Conservation (phyloP, 164 flowering plant genomes). For the Taxillus chinensis region DNA sequence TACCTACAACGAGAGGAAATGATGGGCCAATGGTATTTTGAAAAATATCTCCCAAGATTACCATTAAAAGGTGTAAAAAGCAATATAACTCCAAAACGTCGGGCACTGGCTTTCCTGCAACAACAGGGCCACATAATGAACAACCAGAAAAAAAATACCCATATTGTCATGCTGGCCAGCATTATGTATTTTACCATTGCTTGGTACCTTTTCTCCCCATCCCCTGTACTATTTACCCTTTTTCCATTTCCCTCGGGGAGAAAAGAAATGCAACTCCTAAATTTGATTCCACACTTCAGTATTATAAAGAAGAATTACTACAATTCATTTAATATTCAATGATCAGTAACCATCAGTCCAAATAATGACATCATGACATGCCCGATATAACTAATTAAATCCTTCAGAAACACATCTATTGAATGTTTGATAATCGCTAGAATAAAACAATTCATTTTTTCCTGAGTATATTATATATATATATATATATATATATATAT, state of each 20-base stretch:
- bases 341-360: no score
- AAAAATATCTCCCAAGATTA: background rate
- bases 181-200: background rate
- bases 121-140: background rate
- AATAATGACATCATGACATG: no score
- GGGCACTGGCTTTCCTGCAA: conserved; percentile 5
- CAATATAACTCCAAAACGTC: conserved; percentile 5
- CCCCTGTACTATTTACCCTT: background rate
- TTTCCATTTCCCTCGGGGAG: background rate
- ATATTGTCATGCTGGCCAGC: background rate
- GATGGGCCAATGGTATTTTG: conserved; percentile 1
- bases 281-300: no score
- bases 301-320: no score
- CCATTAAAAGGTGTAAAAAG: conserved; percentile 6
- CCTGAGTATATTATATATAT: no score
- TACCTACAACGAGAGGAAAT: conserved; percentile 1
- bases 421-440: no score
- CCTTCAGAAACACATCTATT: no score
- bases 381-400: no score
- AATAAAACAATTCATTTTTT: no score
- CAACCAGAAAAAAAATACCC: background rate
- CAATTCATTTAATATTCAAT: no score
- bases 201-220: conserved; percentile 2
- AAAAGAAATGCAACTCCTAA: no score
- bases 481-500: no score